Percentiles rank a stretch among this genome's conserved stretches.
Conservation (phyloP, 2,329 filamentous ascomycete genomes). For the Blastomyces gilchristii region DNA sequence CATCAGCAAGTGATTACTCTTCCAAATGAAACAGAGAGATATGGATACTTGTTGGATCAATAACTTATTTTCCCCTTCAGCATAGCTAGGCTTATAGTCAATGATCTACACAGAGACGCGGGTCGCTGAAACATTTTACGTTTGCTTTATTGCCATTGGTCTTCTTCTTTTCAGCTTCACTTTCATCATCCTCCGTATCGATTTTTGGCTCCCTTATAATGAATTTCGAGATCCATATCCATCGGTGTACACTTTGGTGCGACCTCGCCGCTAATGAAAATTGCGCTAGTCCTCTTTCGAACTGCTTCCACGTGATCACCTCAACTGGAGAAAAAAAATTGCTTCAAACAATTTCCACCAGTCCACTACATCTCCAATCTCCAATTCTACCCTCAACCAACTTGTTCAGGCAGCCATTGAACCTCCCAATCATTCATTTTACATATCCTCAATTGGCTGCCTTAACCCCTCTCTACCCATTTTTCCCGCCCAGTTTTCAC, state of each 20-base stretch:
- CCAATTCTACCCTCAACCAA: not conserved
- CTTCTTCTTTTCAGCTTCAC: not conserved
- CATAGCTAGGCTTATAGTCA: not conserved
- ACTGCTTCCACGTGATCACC: not conserved
- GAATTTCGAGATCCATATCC: too few relatives aligned
- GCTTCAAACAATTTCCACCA: not conserved
- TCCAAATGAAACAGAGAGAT: not conserved
- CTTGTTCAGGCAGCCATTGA: not conserved
- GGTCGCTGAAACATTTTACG: not conserved
- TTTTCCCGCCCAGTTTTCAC: not conserved
- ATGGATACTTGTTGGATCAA: not conserved
- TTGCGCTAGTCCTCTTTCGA: not conserved
- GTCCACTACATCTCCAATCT: not conserved
- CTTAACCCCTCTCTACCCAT: constrained; percentile 1
- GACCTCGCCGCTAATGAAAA: too few relatives aligned
- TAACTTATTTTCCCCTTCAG: not conserved
- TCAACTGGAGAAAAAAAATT: not conserved
- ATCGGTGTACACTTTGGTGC: too few relatives aligned
- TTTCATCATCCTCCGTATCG: not conserved
- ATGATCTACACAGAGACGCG: not conserved
- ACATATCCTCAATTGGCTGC: not conserved
- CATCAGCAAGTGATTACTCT: not conserved
- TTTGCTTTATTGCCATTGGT: not conserved
- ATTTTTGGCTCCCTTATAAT: not conserved
- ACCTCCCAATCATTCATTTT: not conserved